Percentiles rank a stretch among this genome's conserved stretches.
Conservation (phyloP, 495 filamentous ascomycete genomes). For the Sabuloglossum arenarium region DNA sequence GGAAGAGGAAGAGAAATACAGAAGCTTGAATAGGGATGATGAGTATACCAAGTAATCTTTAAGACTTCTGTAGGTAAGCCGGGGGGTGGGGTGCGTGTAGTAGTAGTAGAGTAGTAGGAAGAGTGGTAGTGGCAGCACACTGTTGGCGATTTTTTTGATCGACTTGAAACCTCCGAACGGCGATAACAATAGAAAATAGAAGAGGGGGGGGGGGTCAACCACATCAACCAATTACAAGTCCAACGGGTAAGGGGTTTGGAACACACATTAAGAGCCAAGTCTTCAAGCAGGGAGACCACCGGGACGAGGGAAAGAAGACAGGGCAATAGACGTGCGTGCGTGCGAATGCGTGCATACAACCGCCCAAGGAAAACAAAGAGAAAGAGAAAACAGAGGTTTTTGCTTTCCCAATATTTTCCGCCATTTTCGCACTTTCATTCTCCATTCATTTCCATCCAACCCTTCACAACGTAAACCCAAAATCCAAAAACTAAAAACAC, state of each 20-base stretch:
- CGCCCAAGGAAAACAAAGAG: not conserved
- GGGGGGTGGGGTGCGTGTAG: too few species aligned
- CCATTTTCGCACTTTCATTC: too few species aligned
- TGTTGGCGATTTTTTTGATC: too few species aligned
- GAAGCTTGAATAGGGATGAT: not conserved
- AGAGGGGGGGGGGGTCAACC: not conserved
- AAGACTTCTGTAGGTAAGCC: not conserved
- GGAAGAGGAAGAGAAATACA: too few species aligned
- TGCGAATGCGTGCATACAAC: not conserved
- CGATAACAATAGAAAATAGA: too few species aligned
- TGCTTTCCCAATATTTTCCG: too few species aligned
- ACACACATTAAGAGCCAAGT: not conserved
- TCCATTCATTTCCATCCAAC: too few species aligned
- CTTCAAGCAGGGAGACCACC: not conserved
- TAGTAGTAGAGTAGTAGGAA: not conserved
- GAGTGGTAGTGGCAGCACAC: too few species aligned
- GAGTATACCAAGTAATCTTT: not conserved
- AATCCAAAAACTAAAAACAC: too few species aligned
- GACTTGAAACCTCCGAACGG: too few species aligned
- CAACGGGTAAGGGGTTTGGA: not conserved
- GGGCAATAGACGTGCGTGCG: not conserved
- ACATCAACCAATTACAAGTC: not conserved
- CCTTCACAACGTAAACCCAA: too few species aligned
- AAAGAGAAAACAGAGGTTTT: too few species aligned
- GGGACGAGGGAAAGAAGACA: not conserved